Evolutionary conservation across 306 rosid species (phyloP).

Genomic region (Phaseolus lunatus): DNA sequence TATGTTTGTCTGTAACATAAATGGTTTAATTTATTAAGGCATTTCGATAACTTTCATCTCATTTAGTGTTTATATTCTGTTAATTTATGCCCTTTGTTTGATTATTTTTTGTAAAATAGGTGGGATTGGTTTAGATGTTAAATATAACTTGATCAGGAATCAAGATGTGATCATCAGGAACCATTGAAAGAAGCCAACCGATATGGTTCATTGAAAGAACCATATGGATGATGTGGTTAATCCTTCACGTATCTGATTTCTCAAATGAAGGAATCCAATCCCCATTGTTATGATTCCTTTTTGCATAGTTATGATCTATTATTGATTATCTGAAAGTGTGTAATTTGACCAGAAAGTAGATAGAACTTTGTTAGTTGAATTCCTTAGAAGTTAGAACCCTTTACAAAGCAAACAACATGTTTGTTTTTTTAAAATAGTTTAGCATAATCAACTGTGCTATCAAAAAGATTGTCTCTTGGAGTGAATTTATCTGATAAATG

Average conservation of each 20-base stretch:
- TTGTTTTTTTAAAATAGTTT: neutral
- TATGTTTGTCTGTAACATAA: conserved; percentile 10
- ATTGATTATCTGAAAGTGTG: neutral
- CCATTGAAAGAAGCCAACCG: neutral
- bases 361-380: neutral
- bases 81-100: conserved; percentile 1
- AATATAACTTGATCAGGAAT: conserved; percentile 7
- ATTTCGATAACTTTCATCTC: conserved; percentile 2
- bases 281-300: conserved; percentile 17
- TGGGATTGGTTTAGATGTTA: conserved; percentile 5
- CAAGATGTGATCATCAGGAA: neutral
- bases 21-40: conserved; percentile 12
- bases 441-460: neutral
- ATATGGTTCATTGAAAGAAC: too few relatives aligned
- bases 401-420: neutral
- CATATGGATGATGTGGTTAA: neutral
- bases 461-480: neutral
- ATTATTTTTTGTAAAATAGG: conserved; percentile 1
- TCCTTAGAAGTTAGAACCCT: neutral
- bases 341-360: neutral
- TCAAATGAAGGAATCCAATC: neutral
- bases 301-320: conserved; percentile 7
- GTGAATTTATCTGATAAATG: conserved; percentile 9
- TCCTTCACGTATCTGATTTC: neutral
- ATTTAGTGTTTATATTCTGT: conserved; percentile 12